Base-by-base conservation (phyloP, 1,139 yeast species). In the Candida glucosophila region DNA sequence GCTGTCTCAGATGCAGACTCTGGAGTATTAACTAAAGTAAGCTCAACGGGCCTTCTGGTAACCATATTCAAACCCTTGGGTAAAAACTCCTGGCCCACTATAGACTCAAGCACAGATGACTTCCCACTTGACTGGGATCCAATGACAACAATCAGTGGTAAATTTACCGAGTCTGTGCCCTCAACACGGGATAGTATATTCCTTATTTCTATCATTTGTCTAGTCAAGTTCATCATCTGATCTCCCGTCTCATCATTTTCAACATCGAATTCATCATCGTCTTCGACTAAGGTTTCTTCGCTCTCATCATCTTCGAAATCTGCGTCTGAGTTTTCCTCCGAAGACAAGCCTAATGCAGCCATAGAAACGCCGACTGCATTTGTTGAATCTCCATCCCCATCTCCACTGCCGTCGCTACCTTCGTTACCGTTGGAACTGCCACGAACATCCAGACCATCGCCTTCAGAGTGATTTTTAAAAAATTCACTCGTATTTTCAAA, bases 61-160 rank as follows among this genome's bases (percentile, higher is more conserved):
- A 88, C 96, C 96, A 88, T 88, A 47, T 88, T 88, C 23, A 80
- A 73, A 15, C 97, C 97, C 52, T 88, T 88, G 15, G 97, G 97
- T 32, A 88, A 58, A 42, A 88, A 88, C 44, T 88, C 95, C 41
- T 81, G 94, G 8, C 97, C 97, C 2, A 88, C 97, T 33, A 88
- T 80, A 10, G 95, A 74, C 48, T 88, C 97, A 32, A 88, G 65
- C 1, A 88, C 97, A 1, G 96, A 86, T 0, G 95, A 82, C 51
- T 88, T 88, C 27, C 99, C 99, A 26, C 95, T 83, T 7, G 95
- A 82, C 56, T 92, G 98, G 2, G 98, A 90, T 0, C 99, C 98
- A 38, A 92, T 74, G 2, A 92, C 98, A 11, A 92, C 98, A 40
- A 92, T 92, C 0, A 95, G 81, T 2, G 98, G 98, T 21, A 92